A percentile compares a stretch with the other conserved stretches of the same genome.
Conservation (phyloP, 1,284 basidiomycete genomes). For the Cryptococcus sp. region DNA sequence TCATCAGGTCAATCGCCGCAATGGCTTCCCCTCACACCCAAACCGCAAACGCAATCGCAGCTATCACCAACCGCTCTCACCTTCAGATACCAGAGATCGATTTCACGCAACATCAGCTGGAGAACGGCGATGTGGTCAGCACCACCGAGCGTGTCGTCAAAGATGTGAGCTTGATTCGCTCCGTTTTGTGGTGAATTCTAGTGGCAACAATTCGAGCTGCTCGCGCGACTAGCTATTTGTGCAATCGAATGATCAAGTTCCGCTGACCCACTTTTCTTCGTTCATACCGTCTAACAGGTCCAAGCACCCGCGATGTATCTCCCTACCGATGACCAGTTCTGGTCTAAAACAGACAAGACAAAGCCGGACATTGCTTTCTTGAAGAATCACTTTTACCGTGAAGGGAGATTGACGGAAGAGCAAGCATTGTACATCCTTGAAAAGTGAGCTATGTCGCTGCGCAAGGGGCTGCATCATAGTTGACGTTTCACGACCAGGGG, state of each 20-base stretch:
- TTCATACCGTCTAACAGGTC: conserved; percentile 59
- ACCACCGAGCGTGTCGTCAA: conserved; percentile 55
- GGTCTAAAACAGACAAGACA: conserved; percentile 73
- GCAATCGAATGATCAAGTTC: too few relatives aligned
- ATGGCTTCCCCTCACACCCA: conserved; percentile 47
- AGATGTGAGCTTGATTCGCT: conserved; percentile 45
- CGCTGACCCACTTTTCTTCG: background rate
- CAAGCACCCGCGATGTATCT: conserved; percentile 92
- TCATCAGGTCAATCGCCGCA: conserved; percentile 7
- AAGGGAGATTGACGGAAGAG: conserved; percentile 86
- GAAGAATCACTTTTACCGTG: conserved; percentile 98
- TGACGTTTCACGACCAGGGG: conserved; percentile 55
- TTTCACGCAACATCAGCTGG: conserved; percentile 84
- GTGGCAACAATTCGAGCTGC: background rate
- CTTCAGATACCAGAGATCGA: conserved; percentile 70
- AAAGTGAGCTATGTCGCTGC: conserved; percentile 51
- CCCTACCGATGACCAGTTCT: conserved; percentile 93
- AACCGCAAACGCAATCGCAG: conserved; percentile 49
- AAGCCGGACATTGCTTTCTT: conserved; percentile 96
- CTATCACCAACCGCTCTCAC: conserved; percentile 45
- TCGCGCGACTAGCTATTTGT: background rate
- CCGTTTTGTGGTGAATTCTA: background rate
- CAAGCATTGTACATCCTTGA: conserved; percentile 85
- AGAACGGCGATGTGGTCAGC: conserved; percentile 80
- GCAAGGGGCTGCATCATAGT: conserved; percentile 6